Percentiles rank a stretch among this genome's conserved stretches.
These are phyloP conservation scores for Fragaria vesca DNA, from an alignment of 306 rosid species.

Conservation along the genomic window DNA sequence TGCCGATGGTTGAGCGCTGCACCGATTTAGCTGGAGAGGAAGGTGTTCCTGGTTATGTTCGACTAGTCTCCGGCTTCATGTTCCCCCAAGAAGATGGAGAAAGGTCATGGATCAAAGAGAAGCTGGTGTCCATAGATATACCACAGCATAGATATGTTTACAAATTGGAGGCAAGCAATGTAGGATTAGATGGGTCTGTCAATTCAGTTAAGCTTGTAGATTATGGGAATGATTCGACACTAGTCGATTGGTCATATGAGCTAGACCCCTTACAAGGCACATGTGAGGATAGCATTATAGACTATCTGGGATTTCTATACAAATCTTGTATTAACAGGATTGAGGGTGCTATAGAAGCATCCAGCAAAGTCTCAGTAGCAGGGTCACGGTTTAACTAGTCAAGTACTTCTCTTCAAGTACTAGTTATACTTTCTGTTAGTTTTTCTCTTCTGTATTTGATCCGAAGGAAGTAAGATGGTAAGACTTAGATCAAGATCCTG, in stretches of 20 bases:
- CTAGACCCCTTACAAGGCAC: conserved; percentile 50
- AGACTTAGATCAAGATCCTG: too few species aligned
- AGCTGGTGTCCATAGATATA: conserved; percentile 54
- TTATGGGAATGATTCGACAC: conserved; percentile 59
- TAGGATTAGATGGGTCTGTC: conserved; percentile 68
- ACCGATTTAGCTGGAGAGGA: conserved; percentile 55
- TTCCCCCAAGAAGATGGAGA: conserved; percentile 79
- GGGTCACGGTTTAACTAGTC: not conserved
- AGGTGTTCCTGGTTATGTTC: conserved; percentile 53
- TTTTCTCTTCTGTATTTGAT: too few species aligned
- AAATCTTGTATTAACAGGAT: conserved; percentile 75
- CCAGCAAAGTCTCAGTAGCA: not conserved
- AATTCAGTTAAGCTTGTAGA: conserved; percentile 60
- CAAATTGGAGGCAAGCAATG: conserved; percentile 76
- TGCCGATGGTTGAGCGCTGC: conserved; percentile 81
- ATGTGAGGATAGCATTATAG: conserved; percentile 52
- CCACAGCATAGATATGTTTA: conserved; percentile 50
- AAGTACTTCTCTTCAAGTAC: not conserved
- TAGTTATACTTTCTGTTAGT: not conserved
- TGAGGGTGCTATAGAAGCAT: conserved; percentile 54
- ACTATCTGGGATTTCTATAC: conserved; percentile 66
- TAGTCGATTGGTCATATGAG: conserved; percentile 70
- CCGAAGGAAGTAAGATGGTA: too few species aligned
- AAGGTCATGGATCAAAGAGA: conserved; percentile 89
- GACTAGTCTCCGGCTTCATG: conserved; percentile 74